Evolutionary conservation across 2,329 filamentous ascomycete genomes (phyloP).

Genomic region (Diaporthe destruens): DNA sequence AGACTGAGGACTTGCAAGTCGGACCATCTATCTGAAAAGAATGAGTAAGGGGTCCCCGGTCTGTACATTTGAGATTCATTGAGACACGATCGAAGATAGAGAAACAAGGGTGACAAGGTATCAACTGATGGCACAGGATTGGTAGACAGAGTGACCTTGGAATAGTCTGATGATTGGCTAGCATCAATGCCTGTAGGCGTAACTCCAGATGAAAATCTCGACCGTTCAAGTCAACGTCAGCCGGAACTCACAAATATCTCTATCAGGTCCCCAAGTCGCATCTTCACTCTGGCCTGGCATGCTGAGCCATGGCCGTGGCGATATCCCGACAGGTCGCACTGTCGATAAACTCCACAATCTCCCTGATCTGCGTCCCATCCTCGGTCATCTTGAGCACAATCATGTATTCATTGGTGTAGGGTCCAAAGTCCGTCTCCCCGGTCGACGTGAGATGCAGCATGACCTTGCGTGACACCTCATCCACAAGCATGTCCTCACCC

Average conservation of each 20-base stretch:
- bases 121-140: no score
- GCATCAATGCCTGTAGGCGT: no score
- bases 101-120: no score
- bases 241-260: neutral
- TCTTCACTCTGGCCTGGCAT: constrained; percentile 25
- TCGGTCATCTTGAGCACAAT: constrained; percentile 44
- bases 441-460: constrained; percentile 44
- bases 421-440: constrained; percentile 40
- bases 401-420: constrained; percentile 46
- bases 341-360: constrained; percentile 45
- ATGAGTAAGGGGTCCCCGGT: no score
- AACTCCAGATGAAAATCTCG: no score
- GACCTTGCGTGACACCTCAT: constrained; percentile 43
- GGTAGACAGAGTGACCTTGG: no score
- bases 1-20: no score
- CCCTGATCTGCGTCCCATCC: constrained; percentile 43
- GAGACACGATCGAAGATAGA: no score
- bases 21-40: no score
- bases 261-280: neutral
- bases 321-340: constrained; percentile 42
- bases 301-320: constrained; percentile 33
- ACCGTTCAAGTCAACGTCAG: neutral
- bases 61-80: no score
- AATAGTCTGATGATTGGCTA: no score
- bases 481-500: constrained; percentile 39